phyloP scores from a whole-genome alignment of 306 rosid species.

The Gleditsia sinensis region DNA sequence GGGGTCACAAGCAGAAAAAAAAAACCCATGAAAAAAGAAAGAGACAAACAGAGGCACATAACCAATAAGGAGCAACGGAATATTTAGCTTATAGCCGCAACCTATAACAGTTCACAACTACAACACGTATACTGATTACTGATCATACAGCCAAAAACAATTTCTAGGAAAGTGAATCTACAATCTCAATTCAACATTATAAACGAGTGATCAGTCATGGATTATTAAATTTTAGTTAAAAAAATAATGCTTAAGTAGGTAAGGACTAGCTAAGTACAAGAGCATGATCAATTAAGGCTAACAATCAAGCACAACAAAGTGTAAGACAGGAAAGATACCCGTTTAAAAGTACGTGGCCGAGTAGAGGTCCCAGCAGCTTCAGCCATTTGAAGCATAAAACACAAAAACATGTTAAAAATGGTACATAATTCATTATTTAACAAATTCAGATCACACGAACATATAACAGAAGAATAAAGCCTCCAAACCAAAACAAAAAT shows the following conservation, averaged over 20 bases:
- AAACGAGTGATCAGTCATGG: not conserved
- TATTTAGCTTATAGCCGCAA: not conserved
- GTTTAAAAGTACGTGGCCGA: conserved; percentile 41
- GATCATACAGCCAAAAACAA: not conserved
- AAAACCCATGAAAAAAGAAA: not conserved
- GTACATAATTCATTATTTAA: not conserved
- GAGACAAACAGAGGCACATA: not conserved
- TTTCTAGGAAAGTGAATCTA: not conserved
- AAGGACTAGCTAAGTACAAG: not conserved
- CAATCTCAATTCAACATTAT: not conserved
- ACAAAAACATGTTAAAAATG: not conserved
- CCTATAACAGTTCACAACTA: not conserved
- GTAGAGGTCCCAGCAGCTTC: conserved; percentile 45
- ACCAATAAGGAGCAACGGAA: not conserved
- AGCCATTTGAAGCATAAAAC: conserved; percentile 10
- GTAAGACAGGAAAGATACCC: conserved; percentile 26
- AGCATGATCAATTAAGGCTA: not conserved
- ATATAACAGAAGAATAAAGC: not conserved
- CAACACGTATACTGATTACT: not conserved
- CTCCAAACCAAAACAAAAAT: not conserved
- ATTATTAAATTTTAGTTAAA: not conserved
- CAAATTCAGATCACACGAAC: not conserved
- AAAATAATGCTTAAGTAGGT: not conserved
- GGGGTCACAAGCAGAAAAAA: not conserved
- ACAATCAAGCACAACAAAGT: not conserved